A percentile compares a stretch with the other conserved stretches of the same genome.
These are phyloP conservation scores for Sisymbrium altissimum DNA, from an alignment of 345 rosid species.

Conservation along the genomic window DNA sequence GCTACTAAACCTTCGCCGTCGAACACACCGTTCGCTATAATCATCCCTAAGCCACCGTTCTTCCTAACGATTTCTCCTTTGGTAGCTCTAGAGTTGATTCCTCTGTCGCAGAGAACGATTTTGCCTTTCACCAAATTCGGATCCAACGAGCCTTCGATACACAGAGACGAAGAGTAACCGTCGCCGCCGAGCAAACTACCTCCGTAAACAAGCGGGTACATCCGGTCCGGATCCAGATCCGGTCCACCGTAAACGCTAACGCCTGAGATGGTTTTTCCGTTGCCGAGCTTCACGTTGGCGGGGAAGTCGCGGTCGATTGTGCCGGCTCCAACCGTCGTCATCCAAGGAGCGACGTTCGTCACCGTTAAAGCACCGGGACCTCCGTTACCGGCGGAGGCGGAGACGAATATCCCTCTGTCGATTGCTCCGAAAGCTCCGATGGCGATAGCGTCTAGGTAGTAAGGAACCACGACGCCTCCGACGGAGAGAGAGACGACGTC, in stretches of 20 bases:
- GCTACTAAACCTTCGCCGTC: constrained; percentile 93
- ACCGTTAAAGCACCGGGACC: constrained; percentile 86
- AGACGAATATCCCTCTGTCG: constrained; percentile 70
- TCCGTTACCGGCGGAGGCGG: constrained; percentile 90
- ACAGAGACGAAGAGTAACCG: constrained; percentile 71
- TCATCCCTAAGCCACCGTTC: constrained; percentile 89
- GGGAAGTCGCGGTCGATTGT: constrained; percentile 84
- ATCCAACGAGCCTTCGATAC: constrained; percentile 79
- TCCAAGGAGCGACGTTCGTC: constrained; percentile 87
- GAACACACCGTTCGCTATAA: constrained; percentile 79
- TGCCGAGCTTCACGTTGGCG: constrained; percentile 70
- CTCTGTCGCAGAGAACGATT: constrained; percentile 80
- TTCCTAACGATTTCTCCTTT: constrained; percentile 81
- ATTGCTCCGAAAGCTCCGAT: constrained; percentile 81
- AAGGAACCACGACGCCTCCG: constrained; percentile 89
- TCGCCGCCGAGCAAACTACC: constrained; percentile 60
- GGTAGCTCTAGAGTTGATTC: constrained; percentile 79
- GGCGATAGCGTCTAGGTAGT: constrained; percentile 85
- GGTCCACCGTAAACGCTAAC: constrained; percentile 72
- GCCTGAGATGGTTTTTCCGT: constrained; percentile 56
- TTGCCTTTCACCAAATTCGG: constrained; percentile 59
- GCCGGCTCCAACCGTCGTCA: constrained; percentile 82
- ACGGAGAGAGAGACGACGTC: constrained; percentile 86
- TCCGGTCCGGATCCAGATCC: constrained; percentile 43
- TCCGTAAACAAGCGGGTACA: constrained; percentile 73